phyloP scores from a whole-genome alignment of 140 eudicot species.

The Bidens hawaiensis region DNA sequence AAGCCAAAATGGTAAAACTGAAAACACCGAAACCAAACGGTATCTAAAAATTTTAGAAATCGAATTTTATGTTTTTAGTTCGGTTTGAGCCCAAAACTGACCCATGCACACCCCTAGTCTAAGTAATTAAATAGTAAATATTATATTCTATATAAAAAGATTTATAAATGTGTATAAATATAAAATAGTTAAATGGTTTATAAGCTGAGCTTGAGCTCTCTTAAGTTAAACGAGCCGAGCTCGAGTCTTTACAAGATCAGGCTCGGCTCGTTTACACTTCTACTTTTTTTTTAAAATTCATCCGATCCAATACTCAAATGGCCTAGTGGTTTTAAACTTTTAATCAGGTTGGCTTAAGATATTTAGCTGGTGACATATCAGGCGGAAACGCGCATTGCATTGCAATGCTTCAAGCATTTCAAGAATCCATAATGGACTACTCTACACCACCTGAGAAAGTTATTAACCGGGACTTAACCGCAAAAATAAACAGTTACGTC shows the following conservation, averaged over 20 bases:
- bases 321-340: not conserved
- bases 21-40: no score
- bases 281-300: not conserved
- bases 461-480: constrained; percentile 73
- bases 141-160: no score
- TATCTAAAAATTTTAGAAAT: no score
- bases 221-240: no score
- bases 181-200: no score
- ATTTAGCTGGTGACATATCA: constrained; percentile 79
- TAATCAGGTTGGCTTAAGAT: constrained; percentile 76
- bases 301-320: constrained; percentile 9
- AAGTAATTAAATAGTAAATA: not conserved
- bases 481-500: constrained; percentile 64
- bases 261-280: not conserved
- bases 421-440: constrained; percentile 79
- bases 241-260: not conserved
- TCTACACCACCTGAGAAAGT: constrained; percentile 72
- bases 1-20: no score
- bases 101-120: no score
- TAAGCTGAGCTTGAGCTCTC: not conserved
- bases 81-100: no score
- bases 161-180: no score
- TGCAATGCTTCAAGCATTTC: constrained; percentile 98
- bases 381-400: constrained; percentile 99
- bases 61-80: no score